Percentiles rank a stretch among this genome's conserved stretches.
phyloP scores from a whole-genome alignment of 495 filamentous ascomycete species.

The Pyrenopolyporus hunteri region DNA sequence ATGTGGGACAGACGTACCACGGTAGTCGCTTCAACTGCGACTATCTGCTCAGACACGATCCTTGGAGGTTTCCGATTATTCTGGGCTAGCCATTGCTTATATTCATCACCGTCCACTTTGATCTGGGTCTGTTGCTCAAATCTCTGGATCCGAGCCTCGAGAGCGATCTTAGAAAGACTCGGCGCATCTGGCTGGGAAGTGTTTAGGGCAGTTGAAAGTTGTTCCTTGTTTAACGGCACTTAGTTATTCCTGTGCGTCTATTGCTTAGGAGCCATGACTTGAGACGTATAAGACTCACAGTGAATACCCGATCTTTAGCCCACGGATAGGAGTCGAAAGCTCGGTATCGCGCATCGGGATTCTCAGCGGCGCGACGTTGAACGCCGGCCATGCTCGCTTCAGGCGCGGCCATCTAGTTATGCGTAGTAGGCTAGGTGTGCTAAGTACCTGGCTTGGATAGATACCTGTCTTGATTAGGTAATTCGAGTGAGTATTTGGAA shows the following conservation, averaged over 20 bases:
- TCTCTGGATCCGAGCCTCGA: conserved; percentile 53
- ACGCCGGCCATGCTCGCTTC: conserved; percentile 27
- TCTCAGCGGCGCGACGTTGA: conserved; percentile 37
- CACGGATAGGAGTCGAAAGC: conserved; percentile 45
- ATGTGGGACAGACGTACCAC: conserved; percentile 14
- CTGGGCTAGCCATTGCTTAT: conserved; percentile 43
- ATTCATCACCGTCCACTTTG: conserved; percentile 45
- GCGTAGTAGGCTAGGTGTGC: not conserved
- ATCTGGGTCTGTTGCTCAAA: conserved; percentile 48
- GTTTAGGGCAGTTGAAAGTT: conserved; percentile 23
- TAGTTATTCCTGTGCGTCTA: not conserved
- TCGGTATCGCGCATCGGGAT: conserved; percentile 34
- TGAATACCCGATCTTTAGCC: conserved; percentile 42
- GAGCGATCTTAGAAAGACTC: conserved; percentile 41
- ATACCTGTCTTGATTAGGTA: not conserved
- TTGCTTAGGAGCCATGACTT: not conserved
- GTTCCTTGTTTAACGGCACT: conserved; percentile 18
- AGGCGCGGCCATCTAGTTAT: conserved; percentile 30
- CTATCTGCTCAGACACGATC: conserved; percentile 33
- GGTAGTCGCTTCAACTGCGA: conserved; percentile 29
- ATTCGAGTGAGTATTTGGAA: too few relatives aligned
- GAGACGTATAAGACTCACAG: conserved; percentile 35
- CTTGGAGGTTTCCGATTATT: conserved; percentile 18
- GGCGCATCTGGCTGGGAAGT: conserved; percentile 18
- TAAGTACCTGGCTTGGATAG: too few relatives aligned